Percentiles rank a stretch among this genome's conserved stretches.
Conservation (phyloP, 1,284 basidiomycete genomes). For the Thecaphora thlaspeos region DNA sequence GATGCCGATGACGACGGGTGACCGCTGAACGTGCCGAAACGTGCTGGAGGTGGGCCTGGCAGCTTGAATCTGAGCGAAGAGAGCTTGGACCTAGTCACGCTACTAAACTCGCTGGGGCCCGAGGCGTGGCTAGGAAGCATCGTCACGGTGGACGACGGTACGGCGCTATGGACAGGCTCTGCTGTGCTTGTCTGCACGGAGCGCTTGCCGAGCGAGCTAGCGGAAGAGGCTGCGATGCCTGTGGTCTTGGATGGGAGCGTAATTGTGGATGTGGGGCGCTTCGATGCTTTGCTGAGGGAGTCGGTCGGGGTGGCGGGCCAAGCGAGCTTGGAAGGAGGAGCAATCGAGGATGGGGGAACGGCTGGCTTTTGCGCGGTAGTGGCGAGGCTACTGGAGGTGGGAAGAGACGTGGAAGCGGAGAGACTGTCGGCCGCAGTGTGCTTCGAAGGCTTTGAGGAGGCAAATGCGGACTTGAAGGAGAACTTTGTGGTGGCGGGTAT, state of each 20-base stretch:
- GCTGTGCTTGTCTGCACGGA: slow-evolving; percentile 5
- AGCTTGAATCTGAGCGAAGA: slow-evolving; percentile 6
- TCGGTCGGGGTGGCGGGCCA: not conserved
- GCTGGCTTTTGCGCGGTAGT: too few relatives aligned
- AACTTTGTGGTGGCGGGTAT: slow-evolving; percentile 18
- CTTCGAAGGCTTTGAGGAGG: slow-evolving; percentile 17
- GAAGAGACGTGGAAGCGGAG: too few relatives aligned
- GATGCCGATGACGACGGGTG: too few relatives aligned
- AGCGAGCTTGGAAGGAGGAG: not conserved
- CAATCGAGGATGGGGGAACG: too few relatives aligned
- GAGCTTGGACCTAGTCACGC: not conserved
- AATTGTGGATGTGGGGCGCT: slow-evolving; percentile 22
- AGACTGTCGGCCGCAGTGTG: not conserved
- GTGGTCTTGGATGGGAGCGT: too few relatives aligned
- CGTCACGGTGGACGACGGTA: not conserved
- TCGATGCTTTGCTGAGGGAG: not conserved
- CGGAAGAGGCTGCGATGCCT: too few relatives aligned
- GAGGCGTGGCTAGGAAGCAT: not conserved
- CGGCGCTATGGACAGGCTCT: too few relatives aligned
- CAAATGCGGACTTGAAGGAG: slow-evolving; percentile 24
- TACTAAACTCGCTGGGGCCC: not conserved
- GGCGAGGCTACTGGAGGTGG: too few relatives aligned
- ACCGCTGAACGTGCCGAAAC: slow-evolving; percentile 11
- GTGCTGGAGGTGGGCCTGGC: slow-evolving; percentile 21
- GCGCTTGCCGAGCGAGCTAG: slow-evolving; percentile 22